These are phyloP conservation scores for Alternaria sp. DNA, from an alignment of 2,329 filamentous ascomycete genomes.

Conservation along the genomic window DNA sequence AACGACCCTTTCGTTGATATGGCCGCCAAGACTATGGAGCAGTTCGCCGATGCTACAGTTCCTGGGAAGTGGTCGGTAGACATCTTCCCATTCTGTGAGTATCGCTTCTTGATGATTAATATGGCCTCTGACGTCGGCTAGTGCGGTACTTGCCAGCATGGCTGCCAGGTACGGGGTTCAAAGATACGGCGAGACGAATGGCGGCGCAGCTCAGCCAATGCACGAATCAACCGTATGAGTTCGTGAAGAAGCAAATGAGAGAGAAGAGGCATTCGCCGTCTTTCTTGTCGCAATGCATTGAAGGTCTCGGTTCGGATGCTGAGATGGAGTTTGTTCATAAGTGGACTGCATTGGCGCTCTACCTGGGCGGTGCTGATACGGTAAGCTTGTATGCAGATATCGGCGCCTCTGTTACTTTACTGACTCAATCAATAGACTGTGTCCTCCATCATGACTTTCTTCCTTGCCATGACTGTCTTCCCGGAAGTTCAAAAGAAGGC, in stretches of 20 bases:
- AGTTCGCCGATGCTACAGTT: conserved; percentile 50
- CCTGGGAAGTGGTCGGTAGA: conserved; percentile 57
- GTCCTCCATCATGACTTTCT: conserved; percentile 51
- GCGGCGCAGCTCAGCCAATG: conserved; percentile 33
- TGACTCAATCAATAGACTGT: conserved; percentile 41
- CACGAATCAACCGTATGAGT: conserved; percentile 51
- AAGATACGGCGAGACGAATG: conserved; percentile 24
- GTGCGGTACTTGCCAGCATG: conserved; percentile 53
- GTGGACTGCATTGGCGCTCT: conserved; percentile 53
- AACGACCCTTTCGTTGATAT: conserved; percentile 55
- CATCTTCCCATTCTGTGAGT: conserved; percentile 51
- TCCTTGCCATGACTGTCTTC: conserved; percentile 61
- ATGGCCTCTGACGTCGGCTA: neutral
- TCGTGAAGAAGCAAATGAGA: conserved; percentile 51
- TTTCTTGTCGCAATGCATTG: conserved; percentile 50
- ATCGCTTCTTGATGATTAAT: neutral
- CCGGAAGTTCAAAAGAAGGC: conserved; percentile 56
- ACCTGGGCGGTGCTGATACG: conserved; percentile 53
- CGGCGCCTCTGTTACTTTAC: neutral
- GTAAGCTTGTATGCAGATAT: conserved; percentile 20
- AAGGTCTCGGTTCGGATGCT: conserved; percentile 34
- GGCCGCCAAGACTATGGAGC: conserved; percentile 47
- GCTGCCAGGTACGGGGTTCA: conserved; percentile 51
- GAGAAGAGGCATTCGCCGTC: conserved; percentile 41
- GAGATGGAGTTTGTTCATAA: conserved; percentile 47